Evolutionary conservation across 1,284 basidiomycete species (phyloP).

Genomic region (Tylopilus sp.): DNA sequence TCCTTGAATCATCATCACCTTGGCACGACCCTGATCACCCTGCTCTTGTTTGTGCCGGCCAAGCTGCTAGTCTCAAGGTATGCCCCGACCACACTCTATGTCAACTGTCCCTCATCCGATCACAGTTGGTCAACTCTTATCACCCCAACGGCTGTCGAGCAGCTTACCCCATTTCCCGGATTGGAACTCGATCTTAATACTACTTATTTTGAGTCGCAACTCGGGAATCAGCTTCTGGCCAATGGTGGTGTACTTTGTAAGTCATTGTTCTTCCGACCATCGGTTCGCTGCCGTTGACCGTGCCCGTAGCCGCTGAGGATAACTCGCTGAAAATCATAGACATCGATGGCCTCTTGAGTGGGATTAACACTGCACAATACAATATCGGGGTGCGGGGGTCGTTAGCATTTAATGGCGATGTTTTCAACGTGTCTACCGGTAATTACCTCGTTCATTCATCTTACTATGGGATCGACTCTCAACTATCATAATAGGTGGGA

Average conservation of each 20-base stretch:
- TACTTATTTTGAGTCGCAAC: conserved; percentile 4
- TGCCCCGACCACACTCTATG: not conserved
- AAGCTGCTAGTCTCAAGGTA: conserved; percentile 14
- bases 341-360: conserved; percentile 17
- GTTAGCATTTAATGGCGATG: conserved; percentile 16
- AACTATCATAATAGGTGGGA: conserved; percentile 7
- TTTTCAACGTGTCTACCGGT: conserved; percentile 21
- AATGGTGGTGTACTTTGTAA: not conserved
- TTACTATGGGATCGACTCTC: not conserved
- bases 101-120: not conserved
- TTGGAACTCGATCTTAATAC: conserved; percentile 13
- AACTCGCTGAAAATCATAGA: conserved; percentile 17
- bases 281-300: not conserved
- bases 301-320: not conserved
- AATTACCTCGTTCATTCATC: not conserved
- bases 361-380: conserved; percentile 13
- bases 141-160: conserved; percentile 7
- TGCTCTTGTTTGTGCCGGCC: not conserved
- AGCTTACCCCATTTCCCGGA: not conserved
- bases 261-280: not conserved
- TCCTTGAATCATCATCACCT: not conserved
- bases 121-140: conserved; percentile 22
- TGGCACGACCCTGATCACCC: not conserved
- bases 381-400: conserved; percentile 7
- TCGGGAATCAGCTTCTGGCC: not conserved